Evolutionary conservation across 1,284 basidiomycete species (phyloP).

Genomic region (Sphagnurus paluster): DNA sequence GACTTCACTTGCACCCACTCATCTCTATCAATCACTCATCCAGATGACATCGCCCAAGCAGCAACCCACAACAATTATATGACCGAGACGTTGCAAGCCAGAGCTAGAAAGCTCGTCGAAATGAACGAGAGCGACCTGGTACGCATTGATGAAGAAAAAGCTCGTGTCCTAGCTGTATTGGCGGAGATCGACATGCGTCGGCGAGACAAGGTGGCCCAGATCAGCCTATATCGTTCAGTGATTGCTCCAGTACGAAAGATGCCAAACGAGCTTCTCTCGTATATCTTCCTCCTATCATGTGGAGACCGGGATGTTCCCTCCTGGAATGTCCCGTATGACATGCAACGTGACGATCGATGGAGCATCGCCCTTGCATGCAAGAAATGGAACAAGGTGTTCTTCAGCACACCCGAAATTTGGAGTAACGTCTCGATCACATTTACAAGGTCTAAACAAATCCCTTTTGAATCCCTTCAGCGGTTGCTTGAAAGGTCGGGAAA

Average conservation of each 20-base stretch:
- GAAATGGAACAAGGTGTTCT: constrained; percentile 11
- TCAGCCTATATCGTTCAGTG: constrained; percentile 5
- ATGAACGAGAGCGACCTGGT: too few species aligned
- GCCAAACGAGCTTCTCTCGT: constrained; percentile 10
- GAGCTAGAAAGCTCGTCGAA: too few species aligned
- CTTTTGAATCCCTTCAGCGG: too few species aligned
- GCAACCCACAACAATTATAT: too few species aligned
- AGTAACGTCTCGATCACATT: too few species aligned
- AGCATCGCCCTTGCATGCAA: constrained; percentile 7
- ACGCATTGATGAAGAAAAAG: constrained; percentile 2
- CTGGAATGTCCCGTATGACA: constrained; percentile 1
- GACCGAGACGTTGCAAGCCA: too few species aligned
- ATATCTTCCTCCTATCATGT: constrained; percentile 10
- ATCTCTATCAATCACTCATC: too few species aligned
- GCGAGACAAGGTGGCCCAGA: constrained; percentile 1
- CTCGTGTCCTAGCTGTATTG: constrained; percentile 2
- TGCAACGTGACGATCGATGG: constrained; percentile 4
- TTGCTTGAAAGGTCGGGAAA: too few species aligned
- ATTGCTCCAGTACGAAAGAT: constrained; percentile 8
- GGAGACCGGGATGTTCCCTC: too few species aligned
- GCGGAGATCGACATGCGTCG: constrained; percentile 2
- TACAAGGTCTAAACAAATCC: too few species aligned
- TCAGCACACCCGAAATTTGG: constrained; percentile 9
- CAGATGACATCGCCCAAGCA: too few species aligned
- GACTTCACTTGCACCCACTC: too few species aligned